Conservation (phyloP, 75 land plant genomes). For the Sequoiadendron giganteum region DNA sequence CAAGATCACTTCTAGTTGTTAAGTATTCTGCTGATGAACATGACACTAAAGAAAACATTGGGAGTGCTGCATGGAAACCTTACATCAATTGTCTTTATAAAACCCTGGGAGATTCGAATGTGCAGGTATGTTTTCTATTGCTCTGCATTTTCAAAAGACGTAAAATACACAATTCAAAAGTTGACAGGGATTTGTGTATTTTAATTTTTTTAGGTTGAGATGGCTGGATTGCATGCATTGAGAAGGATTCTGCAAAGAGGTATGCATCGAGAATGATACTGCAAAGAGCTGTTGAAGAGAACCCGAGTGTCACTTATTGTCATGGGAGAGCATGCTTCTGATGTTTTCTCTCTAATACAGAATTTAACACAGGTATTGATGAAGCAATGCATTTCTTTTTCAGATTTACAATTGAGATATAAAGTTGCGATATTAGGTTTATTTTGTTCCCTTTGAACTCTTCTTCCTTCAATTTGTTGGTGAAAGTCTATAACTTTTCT, state of each 20-base stretch:
- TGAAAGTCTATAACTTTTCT: slow-evolving; percentile 70
- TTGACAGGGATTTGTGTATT: neutral
- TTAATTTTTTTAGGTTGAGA: slow-evolving; percentile 51
- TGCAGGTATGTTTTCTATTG: slow-evolving; percentile 33
- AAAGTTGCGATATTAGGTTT: too few species aligned
- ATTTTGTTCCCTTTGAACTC: neutral
- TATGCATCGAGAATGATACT: slow-evolving; percentile 10
- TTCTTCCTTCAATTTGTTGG: slow-evolving; percentile 17
- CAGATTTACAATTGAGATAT: neutral
- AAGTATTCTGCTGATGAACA: too few species aligned
- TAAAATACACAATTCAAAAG: neutral
- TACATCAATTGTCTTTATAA: too few species aligned
- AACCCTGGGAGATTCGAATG: slow-evolving; percentile 23
- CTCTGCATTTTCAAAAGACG: neutral
- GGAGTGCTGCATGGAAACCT: too few species aligned
- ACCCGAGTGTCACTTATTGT: slow-evolving; percentile 38
- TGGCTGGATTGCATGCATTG: slow-evolving; percentile 37
- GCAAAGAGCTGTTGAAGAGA: slow-evolving; percentile 50
- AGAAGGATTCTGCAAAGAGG: too few species aligned
- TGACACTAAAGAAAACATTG: too few species aligned
- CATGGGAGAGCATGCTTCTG: slow-evolving; percentile 52
- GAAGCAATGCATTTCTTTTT: neutral
- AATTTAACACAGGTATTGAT: slow-evolving; percentile 48
- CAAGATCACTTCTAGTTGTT: too few species aligned
- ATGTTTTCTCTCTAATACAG: slow-evolving; percentile 53